These are phyloP conservation scores for Cercospora brassicicola DNA, from an alignment of 2,329 filamentous ascomycete genomes.

Conservation along the genomic window DNA sequence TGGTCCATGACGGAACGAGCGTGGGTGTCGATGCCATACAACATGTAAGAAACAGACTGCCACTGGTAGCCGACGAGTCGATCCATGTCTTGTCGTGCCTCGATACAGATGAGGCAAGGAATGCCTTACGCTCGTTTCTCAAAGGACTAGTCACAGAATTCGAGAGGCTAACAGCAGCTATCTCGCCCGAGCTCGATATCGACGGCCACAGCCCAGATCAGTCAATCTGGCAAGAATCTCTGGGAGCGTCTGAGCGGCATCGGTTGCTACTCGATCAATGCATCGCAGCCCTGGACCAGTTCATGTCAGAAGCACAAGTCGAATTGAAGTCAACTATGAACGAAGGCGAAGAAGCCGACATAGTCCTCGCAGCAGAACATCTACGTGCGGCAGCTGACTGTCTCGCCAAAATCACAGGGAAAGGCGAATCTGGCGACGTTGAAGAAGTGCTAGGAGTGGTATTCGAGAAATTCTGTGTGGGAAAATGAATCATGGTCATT, in stretches of 20 bases:
- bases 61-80: constrained; percentile 45
- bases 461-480: constrained; percentile 75
- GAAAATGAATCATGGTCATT: constrained; percentile 36
- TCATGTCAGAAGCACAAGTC: constrained; percentile 59
- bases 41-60: constrained; percentile 44
- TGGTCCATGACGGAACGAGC: constrained; percentile 23
- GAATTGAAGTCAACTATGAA: neutral
- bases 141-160: constrained; percentile 68
- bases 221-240: constrained; percentile 73
- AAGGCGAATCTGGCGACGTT: constrained; percentile 81
- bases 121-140: constrained; percentile 69
- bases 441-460: constrained; percentile 95
- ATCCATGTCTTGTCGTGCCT: constrained; percentile 72
- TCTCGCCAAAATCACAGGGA: constrained; percentile 83
- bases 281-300: constrained; percentile 68
- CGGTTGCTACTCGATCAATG: constrained; percentile 76
- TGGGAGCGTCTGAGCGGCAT: constrained; percentile 90
- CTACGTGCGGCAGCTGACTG: constrained; percentile 76
- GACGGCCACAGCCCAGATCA: constrained; percentile 54
- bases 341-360: constrained; percentile 62
- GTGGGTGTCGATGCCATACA: constrained; percentile 21
- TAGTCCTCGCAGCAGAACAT: constrained; percentile 87
- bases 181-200: constrained; percentile 39
- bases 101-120: constrained; percentile 47
- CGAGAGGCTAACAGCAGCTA: constrained; percentile 61